These are phyloP conservation scores for Phaeosphaeriaceae sp. DNA, from an alignment of 2,329 filamentous ascomycete species.

Conservation along the genomic window DNA sequence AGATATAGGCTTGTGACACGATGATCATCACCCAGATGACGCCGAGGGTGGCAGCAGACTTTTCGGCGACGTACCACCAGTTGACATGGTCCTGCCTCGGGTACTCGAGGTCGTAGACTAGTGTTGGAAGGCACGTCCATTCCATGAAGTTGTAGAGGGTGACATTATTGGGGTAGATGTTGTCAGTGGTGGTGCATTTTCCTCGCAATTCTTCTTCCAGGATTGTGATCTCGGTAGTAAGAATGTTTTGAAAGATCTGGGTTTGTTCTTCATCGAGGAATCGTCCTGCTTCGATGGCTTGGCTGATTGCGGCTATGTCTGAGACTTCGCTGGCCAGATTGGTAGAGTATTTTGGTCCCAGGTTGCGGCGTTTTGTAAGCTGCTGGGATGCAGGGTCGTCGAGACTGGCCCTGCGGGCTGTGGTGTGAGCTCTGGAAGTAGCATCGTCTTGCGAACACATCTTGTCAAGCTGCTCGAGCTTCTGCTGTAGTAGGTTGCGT, in stretches of 20 bases:
- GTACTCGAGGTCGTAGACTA: constrained; percentile 82
- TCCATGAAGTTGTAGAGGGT: constrained; percentile 71
- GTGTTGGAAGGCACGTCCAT: constrained; percentile 77
- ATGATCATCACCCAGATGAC: constrained; percentile 81
- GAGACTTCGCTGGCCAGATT: constrained; percentile 57
- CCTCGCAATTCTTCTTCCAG: constrained; percentile 71
- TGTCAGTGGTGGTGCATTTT: constrained; percentile 59
- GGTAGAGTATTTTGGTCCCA: constrained; percentile 51
- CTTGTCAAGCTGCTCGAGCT: constrained; percentile 66
- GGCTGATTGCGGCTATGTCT: constrained; percentile 68
- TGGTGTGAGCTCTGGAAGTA: constrained; percentile 29
- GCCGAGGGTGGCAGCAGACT: constrained; percentile 73
- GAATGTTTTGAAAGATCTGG: constrained; percentile 68
- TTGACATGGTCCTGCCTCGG: constrained; percentile 74
- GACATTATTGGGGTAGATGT: constrained; percentile 74
- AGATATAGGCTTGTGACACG: constrained; percentile 78
- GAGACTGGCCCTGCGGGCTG: constrained; percentile 21
- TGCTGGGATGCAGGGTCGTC: constrained; percentile 13
- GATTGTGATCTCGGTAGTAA: constrained; percentile 72
- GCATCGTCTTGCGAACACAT: constrained; percentile 57
- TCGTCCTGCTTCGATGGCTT: constrained; percentile 67
- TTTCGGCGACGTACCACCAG: constrained; percentile 79
- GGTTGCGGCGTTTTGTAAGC: constrained; percentile 38
- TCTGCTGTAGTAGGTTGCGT: constrained; percentile 52
- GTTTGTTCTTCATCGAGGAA: constrained; percentile 70